Base-by-base conservation (phyloP, 2,329 filamentous ascomycete genomes). In the Apiospora aurea region DNA sequence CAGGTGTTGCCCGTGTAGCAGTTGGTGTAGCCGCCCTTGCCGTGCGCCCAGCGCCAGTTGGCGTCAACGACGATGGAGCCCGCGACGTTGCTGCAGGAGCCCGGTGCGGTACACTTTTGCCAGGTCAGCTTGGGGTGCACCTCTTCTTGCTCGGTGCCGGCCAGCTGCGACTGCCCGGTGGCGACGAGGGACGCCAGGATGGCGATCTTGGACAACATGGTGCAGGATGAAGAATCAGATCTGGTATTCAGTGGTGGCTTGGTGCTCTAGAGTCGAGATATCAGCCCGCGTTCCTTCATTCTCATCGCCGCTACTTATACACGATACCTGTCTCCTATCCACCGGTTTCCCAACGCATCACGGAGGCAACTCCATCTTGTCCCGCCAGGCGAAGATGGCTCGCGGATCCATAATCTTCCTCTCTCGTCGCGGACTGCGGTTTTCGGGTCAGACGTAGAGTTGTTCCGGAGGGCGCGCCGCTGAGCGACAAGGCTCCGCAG, bases 11-110 rank as follows among this genome's bases (percentile, higher is more conserved):
- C 83, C 29, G 80, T 83, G 74, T 85, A 85, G 79, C 83, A 85
- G 77, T 86, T 86, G 73, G 80, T 83, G 74, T 78, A 81, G 38
- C 80, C 80, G n/a, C 73, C 73, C 38, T 77, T 78, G 14, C 75
- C 75, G 77, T 86, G 83, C 68, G 85, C 77, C 85, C 85, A 87
- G 67, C 85, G 83, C 84, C 84, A 86, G 77, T 86, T 86, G 71
- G 84, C 73, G 73, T 88, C 87, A 75, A 88, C 80, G 67, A 87
- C 85, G 46, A 88, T 82, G 64, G 83, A 83, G 67, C 82, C 85
- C 71, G 79, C 80, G 73, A 84, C 81, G 21, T 80, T 78, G 14
- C 82, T 83, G 77, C 86, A 88, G 70, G 80, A 81, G 67, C 85
- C 85, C 43, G 78, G 80, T 29, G 76, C 76, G 44, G 85, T 83